Evolutionary conservation across 2,329 filamentous ascomycete genomes (phyloP).

Genomic region (Sphaerulina populicola): DNA sequence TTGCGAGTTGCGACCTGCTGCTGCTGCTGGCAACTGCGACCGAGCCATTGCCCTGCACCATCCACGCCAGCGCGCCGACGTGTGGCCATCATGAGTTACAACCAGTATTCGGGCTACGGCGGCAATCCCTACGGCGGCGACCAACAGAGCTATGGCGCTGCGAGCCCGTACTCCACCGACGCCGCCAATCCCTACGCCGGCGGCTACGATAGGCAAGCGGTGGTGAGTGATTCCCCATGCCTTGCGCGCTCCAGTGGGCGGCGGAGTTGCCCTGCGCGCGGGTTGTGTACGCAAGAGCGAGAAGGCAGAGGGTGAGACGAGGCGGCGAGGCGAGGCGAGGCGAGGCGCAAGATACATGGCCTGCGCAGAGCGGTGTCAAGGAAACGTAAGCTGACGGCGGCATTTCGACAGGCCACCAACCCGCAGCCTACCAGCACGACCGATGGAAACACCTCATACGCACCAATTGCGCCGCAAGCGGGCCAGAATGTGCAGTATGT

Average conservation of each 20-base stretch:
- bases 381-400: not conserved
- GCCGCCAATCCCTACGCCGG: slow-evolving; percentile 35
- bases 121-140: slow-evolving; percentile 57
- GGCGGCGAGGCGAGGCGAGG: not conserved
- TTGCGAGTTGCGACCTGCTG: not conserved
- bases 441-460: not conserved
- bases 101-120: slow-evolving; percentile 50
- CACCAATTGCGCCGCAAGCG: slow-evolving; percentile 44
- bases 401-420: slow-evolving; percentile 1
- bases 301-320: not conserved
- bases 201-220: slow-evolving; percentile 19
- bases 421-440: slow-evolving; percentile 4
- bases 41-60: not conserved
- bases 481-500: slow-evolving; percentile 40
- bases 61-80: slow-evolving; percentile 5
- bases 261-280: not conserved
- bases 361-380: not conserved
- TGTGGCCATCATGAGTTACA: slow-evolving; percentile 46
- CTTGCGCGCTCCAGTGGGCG: no score
- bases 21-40: not conserved
- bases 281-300: no score
- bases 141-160: slow-evolving; percentile 43
- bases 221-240: slow-evolving; percentile 1
- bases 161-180: slow-evolving; percentile 31
- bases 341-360: not conserved